phyloP scores from a whole-genome alignment of 495 filamentous ascomycete species.

The Xylaria grammica region DNA sequence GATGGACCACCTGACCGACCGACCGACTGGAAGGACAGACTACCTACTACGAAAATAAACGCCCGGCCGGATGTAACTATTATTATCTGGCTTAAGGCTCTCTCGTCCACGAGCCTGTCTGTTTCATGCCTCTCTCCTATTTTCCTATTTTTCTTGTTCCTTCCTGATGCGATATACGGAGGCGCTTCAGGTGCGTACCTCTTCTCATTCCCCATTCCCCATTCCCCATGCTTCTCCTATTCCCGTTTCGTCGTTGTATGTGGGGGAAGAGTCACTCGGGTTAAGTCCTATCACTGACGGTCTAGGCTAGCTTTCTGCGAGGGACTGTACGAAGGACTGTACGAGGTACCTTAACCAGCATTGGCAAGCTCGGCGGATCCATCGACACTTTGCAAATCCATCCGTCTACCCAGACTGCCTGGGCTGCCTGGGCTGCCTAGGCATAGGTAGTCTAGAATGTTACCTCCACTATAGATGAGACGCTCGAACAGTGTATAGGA shows the following conservation, averaged over 20 bases:
- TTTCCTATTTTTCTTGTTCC: not conserved
- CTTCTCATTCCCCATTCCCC: too few species aligned
- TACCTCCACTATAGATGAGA: too few species aligned
- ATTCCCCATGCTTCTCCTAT: not conserved
- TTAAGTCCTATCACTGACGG: constrained; percentile 9
- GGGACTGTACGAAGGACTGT: too few species aligned
- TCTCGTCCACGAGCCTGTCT: not conserved
- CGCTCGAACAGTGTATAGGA: not conserved
- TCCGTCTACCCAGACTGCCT: too few species aligned
- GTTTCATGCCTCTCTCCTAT: not conserved
- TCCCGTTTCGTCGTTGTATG: not conserved
- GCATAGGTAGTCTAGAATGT: too few species aligned
- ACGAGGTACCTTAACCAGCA: too few species aligned
- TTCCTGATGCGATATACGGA: constrained; percentile 10
- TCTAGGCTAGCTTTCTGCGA: not conserved
- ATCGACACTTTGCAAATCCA: too few species aligned
- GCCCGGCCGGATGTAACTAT: not conserved
- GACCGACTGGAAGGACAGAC: not conserved
- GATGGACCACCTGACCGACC: too few species aligned
- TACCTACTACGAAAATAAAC: too few species aligned
- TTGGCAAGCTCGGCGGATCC: too few species aligned
- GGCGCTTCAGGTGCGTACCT: not conserved
- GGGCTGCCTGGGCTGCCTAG: too few species aligned
- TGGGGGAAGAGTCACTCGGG: constrained; percentile 1
- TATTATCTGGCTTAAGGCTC: not conserved